Evolutionary conservation across 1,139 yeast species (phyloP), one percentile per base, ranked within the genome.

Genomic region (Kodamaea alishanica): DNA sequence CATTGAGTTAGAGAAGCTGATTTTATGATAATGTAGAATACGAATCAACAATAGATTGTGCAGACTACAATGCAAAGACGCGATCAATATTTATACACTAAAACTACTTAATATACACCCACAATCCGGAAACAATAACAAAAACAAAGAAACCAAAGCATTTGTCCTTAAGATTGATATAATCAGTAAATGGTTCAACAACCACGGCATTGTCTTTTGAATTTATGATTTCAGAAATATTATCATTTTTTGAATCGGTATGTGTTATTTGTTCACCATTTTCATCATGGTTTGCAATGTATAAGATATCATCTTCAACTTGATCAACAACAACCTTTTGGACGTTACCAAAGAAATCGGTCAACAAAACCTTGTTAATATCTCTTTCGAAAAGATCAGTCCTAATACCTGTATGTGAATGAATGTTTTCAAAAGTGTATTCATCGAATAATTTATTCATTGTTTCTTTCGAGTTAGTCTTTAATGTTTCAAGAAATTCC

Each of bases 311-410:
- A 22, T 64, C 64, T 40, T 77, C 81, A 8, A 67, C 74, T 25
- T 72, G 65, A 50, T 84, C 94, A 27, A 86, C 75, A 5, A 85
- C 75, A 2, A 87, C 87, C 42, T 84, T 79, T 59, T 90, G 97
- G 22, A 90, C 87, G 53, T 89, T 90, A 2, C 97, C 98, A 51
- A 94, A 90, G 61, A 92, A 92, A 57, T 94, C 98, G 0, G 98
- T 90, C 45, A 92, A 75, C 41, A 79, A 67, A 3, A 89, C 95
- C 30, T 84, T 79, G 7, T 75, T 70, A 32, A 85, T 71, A 44
- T 84, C 77, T 50, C 95, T 74, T 38, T 73, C 60, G 61, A 81
- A 88, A 44, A 87, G 63, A 56, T 89, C 96, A 0, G 89, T 79
- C 46, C 96, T 74, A 30, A 92, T 81, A 9, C 99, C 99, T 0